A percentile compares a stretch with the other conserved stretches of the same genome.
Evolutionary conservation across 805 yeast genomes (phyloP).

Genomic region (Kazachstania kunashirensis): DNA sequence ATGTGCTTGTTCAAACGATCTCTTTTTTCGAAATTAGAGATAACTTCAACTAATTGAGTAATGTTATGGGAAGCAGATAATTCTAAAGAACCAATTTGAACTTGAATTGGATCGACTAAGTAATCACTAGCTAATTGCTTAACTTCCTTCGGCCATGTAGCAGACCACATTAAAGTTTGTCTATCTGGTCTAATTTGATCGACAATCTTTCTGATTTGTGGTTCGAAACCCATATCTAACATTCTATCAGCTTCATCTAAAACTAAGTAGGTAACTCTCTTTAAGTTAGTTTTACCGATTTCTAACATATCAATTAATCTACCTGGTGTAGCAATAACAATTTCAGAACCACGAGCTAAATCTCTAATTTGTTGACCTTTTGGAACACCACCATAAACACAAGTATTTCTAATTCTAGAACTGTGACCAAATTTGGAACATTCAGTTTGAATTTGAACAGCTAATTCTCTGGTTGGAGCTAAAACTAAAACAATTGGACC

Average conservation of each 20-base stretch:
- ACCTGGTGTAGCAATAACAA: conserved; percentile 97
- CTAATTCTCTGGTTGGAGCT: conserved; percentile 98
- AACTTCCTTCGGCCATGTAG: conserved; percentile 99
- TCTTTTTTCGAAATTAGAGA: conserved; percentile 87
- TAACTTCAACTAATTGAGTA: conserved; percentile 85
- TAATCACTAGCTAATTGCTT: conserved; percentile 88
- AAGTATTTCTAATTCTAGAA: conserved; percentile 90
- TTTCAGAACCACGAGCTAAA: conserved; percentile 89
- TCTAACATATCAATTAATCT: conserved; percentile 97
- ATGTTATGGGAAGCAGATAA: conserved; percentile 94
- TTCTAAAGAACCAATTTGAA: conserved; percentile 91
- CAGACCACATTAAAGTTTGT: conserved; percentile 99
- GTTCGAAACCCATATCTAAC: conserved; percentile 99
- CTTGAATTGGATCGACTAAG: conserved; percentile 88
- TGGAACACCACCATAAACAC: conserved; percentile 99
- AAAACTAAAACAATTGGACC: conserved; percentile 93
- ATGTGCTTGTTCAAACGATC: conserved; percentile 79
- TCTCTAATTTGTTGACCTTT: conserved; percentile 97
- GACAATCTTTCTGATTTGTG: conserved; percentile 96
- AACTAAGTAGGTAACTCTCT: conserved; percentile 93
- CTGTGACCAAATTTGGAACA: conserved; percentile 89
- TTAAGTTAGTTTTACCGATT: conserved; percentile 85
- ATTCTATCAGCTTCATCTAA: conserved; percentile 99
- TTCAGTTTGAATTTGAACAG: conserved; percentile 93
- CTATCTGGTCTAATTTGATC: conserved; percentile 98